phyloP scores from a whole-genome alignment of 805 yeast genomes.

The Schwanniomyces sp. region DNA sequence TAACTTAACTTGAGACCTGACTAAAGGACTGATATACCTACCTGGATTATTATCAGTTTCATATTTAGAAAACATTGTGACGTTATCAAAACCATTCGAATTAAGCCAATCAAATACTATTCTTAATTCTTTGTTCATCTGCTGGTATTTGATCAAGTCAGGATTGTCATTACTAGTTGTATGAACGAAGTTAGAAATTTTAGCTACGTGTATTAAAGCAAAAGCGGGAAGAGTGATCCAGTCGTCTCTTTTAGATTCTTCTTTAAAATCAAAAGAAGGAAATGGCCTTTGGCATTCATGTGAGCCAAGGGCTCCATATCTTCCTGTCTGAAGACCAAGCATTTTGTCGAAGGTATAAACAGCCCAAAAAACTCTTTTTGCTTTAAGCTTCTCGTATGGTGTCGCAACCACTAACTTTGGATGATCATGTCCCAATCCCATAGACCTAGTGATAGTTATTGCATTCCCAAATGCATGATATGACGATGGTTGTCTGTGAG shows the following conservation, averaged over 20 bases:
- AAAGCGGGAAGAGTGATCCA: slow-evolving; percentile 51
- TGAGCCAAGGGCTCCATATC: slow-evolving; percentile 36
- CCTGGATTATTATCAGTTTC: slow-evolving; percentile 1
- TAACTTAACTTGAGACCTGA: slow-evolving; percentile 36
- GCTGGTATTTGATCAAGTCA: slow-evolving; percentile 25
- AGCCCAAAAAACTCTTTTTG: slow-evolving; percentile 54
- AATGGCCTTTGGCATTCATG: slow-evolving; percentile 33
- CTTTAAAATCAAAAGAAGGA: slow-evolving; percentile 28
- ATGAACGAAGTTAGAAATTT: slow-evolving; percentile 36
- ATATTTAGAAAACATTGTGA: slow-evolving; percentile 14
- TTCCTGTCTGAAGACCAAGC: slow-evolving; percentile 53
- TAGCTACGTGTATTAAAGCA: slow-evolving; percentile 45
- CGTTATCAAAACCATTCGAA: slow-evolving; percentile 32
- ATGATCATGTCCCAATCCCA: slow-evolving; percentile 32
- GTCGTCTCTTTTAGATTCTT: slow-evolving; percentile 37
- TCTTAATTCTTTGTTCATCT: slow-evolving; percentile 29
- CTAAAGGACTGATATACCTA: slow-evolving; percentile 16
- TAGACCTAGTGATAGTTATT: slow-evolving; percentile 32
- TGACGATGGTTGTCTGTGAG: slow-evolving; percentile 40
- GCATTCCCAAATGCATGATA: slow-evolving; percentile 35
- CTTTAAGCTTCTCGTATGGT: slow-evolving; percentile 45
- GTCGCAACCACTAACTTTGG: slow-evolving; percentile 21
- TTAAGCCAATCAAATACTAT: slow-evolving; percentile 32
- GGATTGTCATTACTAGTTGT: slow-evolving; percentile 24
- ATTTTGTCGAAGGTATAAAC: slow-evolving; percentile 55